Conservation (phyloP, 2,329 filamentous ascomycete species). For the Ceratocystis harringtonii region DNA sequence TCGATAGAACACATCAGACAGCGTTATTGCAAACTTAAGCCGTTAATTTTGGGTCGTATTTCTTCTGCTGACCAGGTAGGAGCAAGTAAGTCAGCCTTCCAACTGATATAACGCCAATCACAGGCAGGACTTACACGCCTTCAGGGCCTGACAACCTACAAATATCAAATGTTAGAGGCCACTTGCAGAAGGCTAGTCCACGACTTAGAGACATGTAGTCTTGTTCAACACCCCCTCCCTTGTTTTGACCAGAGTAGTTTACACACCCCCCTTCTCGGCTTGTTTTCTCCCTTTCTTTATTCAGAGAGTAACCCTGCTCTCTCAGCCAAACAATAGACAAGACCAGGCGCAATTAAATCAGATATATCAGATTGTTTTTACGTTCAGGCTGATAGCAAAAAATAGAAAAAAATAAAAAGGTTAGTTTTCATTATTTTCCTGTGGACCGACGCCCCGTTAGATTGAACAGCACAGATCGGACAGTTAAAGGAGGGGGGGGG, state of each 20-base stretch:
- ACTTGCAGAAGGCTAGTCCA: neutral
- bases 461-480: neutral
- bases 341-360: neutral
- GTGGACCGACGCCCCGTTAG: neutral
- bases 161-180: neutral
- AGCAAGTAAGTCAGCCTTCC: neutral
- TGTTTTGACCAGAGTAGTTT: neutral
- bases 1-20: neutral
- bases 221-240: neutral
- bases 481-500: neutral
- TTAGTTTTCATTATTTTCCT: neutral
- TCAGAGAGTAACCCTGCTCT: neutral
- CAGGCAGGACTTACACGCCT: slow-evolving; percentile 3
- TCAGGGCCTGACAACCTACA: neutral
- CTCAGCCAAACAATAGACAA: neutral
- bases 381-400: neutral
- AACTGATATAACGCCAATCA: neutral
- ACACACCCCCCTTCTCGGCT: neutral
- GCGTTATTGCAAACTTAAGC: neutral
- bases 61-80: neutral
- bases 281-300: neutral
- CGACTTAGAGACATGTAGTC: neutral
- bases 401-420: neutral
- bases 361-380: slow-evolving; percentile 5
- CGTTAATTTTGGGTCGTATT: neutral